These are phyloP conservation scores for Neoboletus subvelutipes DNA, from an alignment of 768 basidiomycete species.

Conservation along the genomic window DNA sequence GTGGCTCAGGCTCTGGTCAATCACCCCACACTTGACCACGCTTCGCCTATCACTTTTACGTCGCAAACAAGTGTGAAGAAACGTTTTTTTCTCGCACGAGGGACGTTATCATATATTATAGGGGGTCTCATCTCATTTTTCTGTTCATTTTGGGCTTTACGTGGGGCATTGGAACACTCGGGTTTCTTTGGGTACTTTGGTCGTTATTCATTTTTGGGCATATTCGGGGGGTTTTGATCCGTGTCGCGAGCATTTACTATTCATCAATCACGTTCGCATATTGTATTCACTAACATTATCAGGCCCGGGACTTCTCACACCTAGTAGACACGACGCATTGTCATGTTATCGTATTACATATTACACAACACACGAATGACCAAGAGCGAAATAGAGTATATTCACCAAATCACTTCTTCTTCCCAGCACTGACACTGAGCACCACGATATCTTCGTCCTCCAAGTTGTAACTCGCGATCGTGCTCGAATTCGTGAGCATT, in stretches of 20 bases:
- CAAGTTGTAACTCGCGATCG: constrained; percentile 84
- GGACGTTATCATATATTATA: constrained; percentile 2
- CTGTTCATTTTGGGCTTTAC: constrained; percentile 19
- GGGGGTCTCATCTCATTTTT: constrained; percentile 5
- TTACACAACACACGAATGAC: constrained; percentile 11
- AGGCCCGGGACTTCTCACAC: constrained; percentile 1
- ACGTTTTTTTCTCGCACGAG: constrained; percentile 31
- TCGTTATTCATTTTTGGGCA: constrained; percentile 9
- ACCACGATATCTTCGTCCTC: constrained; percentile 87
- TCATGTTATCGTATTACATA: constrained; percentile 12
- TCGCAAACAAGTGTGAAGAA: constrained; percentile 11
- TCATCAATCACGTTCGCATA: constrained; percentile 18
- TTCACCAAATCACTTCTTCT: constrained; percentile 55
- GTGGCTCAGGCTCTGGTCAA: constrained; percentile 13
- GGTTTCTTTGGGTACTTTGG: not conserved
- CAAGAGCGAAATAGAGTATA: not conserved
- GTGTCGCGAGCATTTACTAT: not conserved
- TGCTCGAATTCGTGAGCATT: constrained; percentile 83
- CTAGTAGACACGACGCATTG: constrained; percentile 11
- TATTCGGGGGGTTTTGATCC: constrained; percentile 7
- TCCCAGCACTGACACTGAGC: constrained; percentile 72
- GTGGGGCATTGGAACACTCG: constrained; percentile 11
- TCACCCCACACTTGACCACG: constrained; percentile 14
- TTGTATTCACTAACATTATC: constrained; percentile 24
- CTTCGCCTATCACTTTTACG: constrained; percentile 25